Base-by-base conservation (phyloP, 208 protist genomes). In the Histomonas meleagridis region DNA sequence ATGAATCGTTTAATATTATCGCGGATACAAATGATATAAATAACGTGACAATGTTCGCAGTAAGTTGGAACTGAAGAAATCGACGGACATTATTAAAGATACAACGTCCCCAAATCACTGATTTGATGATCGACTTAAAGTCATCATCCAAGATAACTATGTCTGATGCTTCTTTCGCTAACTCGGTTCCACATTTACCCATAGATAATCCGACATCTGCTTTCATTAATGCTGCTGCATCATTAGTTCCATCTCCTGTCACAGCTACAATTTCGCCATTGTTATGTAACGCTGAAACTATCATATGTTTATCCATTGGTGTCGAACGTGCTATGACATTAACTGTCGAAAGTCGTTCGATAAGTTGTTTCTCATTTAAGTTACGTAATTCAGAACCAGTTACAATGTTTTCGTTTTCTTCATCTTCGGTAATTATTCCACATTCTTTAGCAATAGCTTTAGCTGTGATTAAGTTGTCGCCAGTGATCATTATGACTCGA, bases 41-140 rank as follows among this genome's bases (percentile, higher is more conserved):
- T 0, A 91, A 16, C 35, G 86, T 65, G 7, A 18, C n/a, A 26
- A 65, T 53, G 23, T 91, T 91, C 28, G 55, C 86, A 55, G 86
- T 91, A 26, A 65, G 69, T 62, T 91, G 98, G 94, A 99, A 98
- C 94, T 98, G 97, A 46, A 98, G 94, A 94, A 98, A 98, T 95
- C 98, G 98, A 65, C 96, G 95, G 90, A 98, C 98, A 95, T 97
- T 97, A 92, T 98, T 97, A 94, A 96, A 97, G 26, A 99, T 97
- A 93, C 96, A 97, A 62, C 98, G 95, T 53, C 98, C 98, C 97
- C 97, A 99, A 94, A 97, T 96, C 1, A 97, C 97, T 5, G 92
- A 78, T 14, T 93, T 92, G 0, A 97, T 95, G 62, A 97, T 97
- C 0, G 95, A 96, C 1, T 94, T 93, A 93, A 97, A 97, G 92